Percentiles rank a stretch among this genome's conserved stretches.
Evolutionary conservation across 2,329 filamentous ascomycete species (phyloP).

Genomic region (Arthrobotrys conoides): DNA sequence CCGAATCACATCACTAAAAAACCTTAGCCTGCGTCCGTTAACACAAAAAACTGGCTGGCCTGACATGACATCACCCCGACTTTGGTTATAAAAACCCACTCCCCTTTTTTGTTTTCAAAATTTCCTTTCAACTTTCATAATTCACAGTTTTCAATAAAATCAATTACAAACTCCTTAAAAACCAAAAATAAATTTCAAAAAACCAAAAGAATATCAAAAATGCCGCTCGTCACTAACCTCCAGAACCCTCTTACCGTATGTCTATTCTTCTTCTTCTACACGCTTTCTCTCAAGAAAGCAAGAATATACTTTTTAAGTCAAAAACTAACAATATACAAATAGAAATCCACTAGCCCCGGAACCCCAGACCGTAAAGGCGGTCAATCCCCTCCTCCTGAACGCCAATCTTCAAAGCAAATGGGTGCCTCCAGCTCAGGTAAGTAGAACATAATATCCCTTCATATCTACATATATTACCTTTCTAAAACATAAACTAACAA

Average conservation of each 20-base stretch:
- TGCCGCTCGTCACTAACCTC: slow-evolving; percentile 57
- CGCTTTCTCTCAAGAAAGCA: background rate
- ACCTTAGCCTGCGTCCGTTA: background rate
- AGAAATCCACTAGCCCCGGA: background rate
- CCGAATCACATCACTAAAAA: background rate
- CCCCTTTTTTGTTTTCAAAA: background rate
- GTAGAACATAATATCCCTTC: background rate
- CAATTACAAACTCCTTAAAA: background rate
- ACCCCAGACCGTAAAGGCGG: slow-evolving; percentile 1
- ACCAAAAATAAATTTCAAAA: background rate
- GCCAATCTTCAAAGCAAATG: slow-evolving; percentile 45
- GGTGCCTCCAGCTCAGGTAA: slow-evolving; percentile 40
- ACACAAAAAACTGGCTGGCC: slow-evolving; percentile 13
- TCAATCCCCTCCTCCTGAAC: slow-evolving; percentile 48
- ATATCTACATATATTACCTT: background rate
- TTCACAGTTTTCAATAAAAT: too few relatives aligned
- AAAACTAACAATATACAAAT: background rate
- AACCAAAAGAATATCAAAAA: slow-evolving; percentile 35
- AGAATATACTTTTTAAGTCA: background rate
- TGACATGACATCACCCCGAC: slow-evolving; percentile 41
- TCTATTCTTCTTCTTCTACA: background rate
- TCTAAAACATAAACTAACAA: too few relatives aligned
- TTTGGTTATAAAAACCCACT: slow-evolving; percentile 36
- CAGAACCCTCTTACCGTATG: slow-evolving; percentile 57
- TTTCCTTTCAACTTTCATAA: too few relatives aligned